Evolutionary conservation across 1,284 basidiomycete genomes (phyloP), one percentile per base, ranked within the genome.

Genomic region (Apiotrichum siamense): DNA sequence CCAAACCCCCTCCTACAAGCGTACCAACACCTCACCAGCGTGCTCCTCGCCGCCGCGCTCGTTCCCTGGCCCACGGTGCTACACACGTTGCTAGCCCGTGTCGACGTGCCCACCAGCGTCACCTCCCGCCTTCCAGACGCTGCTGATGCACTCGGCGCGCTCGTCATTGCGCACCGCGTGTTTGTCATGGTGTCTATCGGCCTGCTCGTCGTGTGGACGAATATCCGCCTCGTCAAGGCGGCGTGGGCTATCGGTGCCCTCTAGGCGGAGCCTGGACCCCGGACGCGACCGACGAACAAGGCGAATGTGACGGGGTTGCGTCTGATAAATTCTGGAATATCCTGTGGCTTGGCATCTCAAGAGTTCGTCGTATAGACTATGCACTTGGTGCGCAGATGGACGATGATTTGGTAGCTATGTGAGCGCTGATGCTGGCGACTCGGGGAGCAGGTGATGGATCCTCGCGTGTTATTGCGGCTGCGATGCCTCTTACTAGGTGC

Each of bases 161-260:
- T 49, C 26, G 38, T 23, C 27, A 38, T 27, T 10, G 33, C 42
- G n/a, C 26, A 36, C 31, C 24, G 33, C 17, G 44, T 17, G n/a
- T 57, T 57, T 37, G 25, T 51, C n/a, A 35, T 43, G 3, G 39
- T 27, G 7, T 43, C 38, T 20, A 23, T 57, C 5, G 49, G 25
- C 5, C 25, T 47, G n/a, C 44, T 57, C 6, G 46, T 44, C 15
- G 43, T 52, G 20, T 57, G 55, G 55, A 52, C 52, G 4, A 57
- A 57, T 26, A 31, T 51, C 26, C 49, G 55, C 18, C 47, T 57
- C 26, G 36, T 57, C 29, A 57, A 57, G 52, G 47, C 47, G 12
- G 55, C 55, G 21, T 57, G 55, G 55, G 52, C 55, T 7, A 44
- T 49, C 18, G 55, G 55, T 2, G 55, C 55, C 17, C 44, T 57